Evolutionary conservation across 1,284 basidiomycete genomes (phyloP).

Genomic region (Cerrena zonata): DNA sequence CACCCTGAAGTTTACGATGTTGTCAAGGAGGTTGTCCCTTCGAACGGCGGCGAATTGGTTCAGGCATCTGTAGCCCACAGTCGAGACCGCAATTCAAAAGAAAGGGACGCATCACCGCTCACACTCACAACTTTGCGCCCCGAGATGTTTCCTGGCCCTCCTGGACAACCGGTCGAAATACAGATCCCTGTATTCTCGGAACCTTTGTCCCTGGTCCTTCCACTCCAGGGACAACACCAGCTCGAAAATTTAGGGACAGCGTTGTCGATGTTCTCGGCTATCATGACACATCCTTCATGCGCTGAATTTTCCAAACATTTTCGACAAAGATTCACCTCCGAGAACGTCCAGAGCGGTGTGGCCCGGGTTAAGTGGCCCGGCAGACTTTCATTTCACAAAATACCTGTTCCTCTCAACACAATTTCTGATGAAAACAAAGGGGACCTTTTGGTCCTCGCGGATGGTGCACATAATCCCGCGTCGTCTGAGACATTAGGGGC

Average conservation of each 20-base stretch:
- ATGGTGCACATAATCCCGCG: slow-evolving; percentile 94
- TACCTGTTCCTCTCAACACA: slow-evolving; percentile 20
- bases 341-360: slow-evolving; percentile 56
- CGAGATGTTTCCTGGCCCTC: slow-evolving; percentile 32
- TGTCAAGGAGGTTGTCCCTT: slow-evolving; percentile 35
- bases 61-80: slow-evolving; percentile 23
- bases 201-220: slow-evolving; percentile 40
- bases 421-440: neutral
- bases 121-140: slow-evolving; percentile 29
- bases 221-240: slow-evolving; percentile 80
- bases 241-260: slow-evolving; percentile 75
- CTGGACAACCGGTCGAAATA: slow-evolving; percentile 40
- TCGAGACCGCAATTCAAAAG: slow-evolving; percentile 34
- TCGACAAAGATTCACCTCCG: slow-evolving; percentile 37
- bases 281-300: slow-evolving; percentile 44
- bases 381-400: slow-evolving; percentile 66
- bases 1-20: slow-evolving; percentile 45
- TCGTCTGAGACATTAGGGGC: slow-evolving; percentile 66
- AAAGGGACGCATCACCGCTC: slow-evolving; percentile 31
- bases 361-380: slow-evolving; percentile 70
- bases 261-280: slow-evolving; percentile 54
- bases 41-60: slow-evolving; percentile 40
- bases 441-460: slow-evolving; percentile 56
- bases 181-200: slow-evolving; percentile 37
- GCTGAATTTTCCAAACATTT: slow-evolving; percentile 17